Conservation (phyloP, 139 green algal genomes). For the Ettlia oleoabundans region DNA sequence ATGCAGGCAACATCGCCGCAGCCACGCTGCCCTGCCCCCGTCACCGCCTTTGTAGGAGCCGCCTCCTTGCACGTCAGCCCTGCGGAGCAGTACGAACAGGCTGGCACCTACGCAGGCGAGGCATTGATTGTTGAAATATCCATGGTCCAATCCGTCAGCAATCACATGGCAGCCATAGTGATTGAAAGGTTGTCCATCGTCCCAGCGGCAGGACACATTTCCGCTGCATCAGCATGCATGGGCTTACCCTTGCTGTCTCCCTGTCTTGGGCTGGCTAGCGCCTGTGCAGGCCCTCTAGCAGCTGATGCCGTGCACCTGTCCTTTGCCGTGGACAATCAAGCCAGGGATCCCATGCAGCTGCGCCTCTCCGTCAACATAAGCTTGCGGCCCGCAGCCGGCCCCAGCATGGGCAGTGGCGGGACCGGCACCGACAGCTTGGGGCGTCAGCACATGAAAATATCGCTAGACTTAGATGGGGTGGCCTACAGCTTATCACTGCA, state of each 20-base stretch:
- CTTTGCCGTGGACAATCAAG: neutral
- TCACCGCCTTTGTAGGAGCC: slow-evolving; percentile 5
- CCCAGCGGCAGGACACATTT: too few species aligned
- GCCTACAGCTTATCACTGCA: neutral
- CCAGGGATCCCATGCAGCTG: slow-evolving; percentile 11
- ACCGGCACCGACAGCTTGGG: neutral
- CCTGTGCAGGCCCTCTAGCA: neutral
- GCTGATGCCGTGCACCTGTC: neutral
- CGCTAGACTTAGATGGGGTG: neutral
- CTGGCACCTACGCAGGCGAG: neutral
- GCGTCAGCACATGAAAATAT: neutral
- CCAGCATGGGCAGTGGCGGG: too few species aligned
- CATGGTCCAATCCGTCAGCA: too few species aligned
- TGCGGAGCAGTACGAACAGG: neutral
- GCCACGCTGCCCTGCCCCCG: neutral
- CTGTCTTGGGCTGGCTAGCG: too few species aligned
- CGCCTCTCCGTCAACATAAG: neutral
- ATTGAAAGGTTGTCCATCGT: too few species aligned
- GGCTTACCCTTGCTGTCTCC: neutral
- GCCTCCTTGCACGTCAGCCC: neutral
- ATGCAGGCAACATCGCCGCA: neutral
- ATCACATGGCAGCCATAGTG: too few species aligned
- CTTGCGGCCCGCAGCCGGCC: too few species aligned
- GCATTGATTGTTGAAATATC: too few species aligned
- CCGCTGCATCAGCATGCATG: neutral